phyloP scores from a whole-genome alignment of 768 basidiomycete species.

The Boletus subparvulus region DNA sequence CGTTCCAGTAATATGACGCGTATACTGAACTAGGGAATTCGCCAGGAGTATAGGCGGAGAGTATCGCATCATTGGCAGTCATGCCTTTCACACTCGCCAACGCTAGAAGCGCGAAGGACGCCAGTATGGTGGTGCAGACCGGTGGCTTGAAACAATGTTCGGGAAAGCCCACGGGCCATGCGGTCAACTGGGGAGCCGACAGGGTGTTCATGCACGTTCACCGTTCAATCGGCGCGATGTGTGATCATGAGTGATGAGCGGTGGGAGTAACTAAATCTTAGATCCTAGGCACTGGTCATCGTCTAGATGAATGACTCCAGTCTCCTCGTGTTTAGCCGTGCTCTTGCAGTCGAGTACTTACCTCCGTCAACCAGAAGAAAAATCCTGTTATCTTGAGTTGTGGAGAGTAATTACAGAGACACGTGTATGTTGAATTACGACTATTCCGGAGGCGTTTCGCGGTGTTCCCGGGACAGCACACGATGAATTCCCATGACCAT shows the following conservation, averaged over 20 bases:
- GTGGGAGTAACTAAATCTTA: background rate
- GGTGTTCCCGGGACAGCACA: background rate
- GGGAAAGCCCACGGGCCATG: background rate
- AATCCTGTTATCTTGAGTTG: background rate
- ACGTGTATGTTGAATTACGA: background rate
- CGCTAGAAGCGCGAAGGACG: constrained; percentile 13
- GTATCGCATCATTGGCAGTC: constrained; percentile 9
- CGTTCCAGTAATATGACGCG: constrained; percentile 54
- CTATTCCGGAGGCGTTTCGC: background rate
- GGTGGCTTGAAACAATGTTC: background rate
- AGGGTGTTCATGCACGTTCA: constrained; percentile 13
- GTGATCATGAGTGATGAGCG: background rate
- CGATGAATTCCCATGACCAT: background rate
- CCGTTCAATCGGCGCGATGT: background rate
- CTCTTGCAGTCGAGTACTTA: background rate
- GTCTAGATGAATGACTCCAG: background rate
- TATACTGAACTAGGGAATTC: constrained; percentile 62
- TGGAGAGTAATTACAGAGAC: background rate
- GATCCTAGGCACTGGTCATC: background rate
- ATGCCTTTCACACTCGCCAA: constrained; percentile 2
- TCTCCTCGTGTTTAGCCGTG: background rate
- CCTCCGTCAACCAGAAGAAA: background rate
- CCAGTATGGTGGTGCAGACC: constrained; percentile 11
- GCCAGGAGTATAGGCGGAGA: constrained; percentile 55
- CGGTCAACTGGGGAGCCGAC: background rate